Evolutionary conservation across 2,329 filamentous ascomycete genomes (phyloP), one percentile per base, ranked within the genome.

Genomic region (Sclerotinia minor): DNA sequence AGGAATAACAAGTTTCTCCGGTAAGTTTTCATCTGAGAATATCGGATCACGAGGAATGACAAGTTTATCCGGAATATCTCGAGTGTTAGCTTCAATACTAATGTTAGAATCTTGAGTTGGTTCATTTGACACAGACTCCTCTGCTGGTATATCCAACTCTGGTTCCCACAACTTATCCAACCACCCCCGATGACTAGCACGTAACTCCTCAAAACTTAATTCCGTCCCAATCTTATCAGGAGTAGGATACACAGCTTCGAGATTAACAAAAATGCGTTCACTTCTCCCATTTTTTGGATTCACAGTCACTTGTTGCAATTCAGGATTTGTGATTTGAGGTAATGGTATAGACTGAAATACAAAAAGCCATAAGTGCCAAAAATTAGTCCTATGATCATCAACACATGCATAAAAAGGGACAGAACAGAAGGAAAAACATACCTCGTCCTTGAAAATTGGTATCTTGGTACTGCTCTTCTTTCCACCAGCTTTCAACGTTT

Each of bases 321-420:
- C 80, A 85, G 81, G 80, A 87, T 82, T 85, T 71, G 73, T 69
- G 69, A 75, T 75, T 76, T 83, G 80, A 76, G 83, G 80, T 79
- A 83, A 76, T 79, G 55, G 47, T 67, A 53, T 24, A 79, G 82
- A 85, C 86, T 89, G 83, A 82, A 80, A 84, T 87, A 85, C 79
- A 84, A 78, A 80, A 81, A 76, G 78, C 78, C 80, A 83, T 77
- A 80, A 80, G 80, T 76, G 78, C 78, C 81, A 87, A 78, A 77
- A 84, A 94, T 97, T 97, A 97, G 94, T 97, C 93, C 94, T 97
- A 87, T 86, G 84, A 85, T 88, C 84, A 93, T 95, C 92, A 95
- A 95, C 87, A 92, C 84, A 79, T 84, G 85, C 83, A 77, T 77
- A 73, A 75, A 72, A 75, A 75, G 75, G 72, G 71, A 69, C 67